Conservation (phyloP, 192 early-diverging fungal species). For the Backusella psychrophila region DNA sequence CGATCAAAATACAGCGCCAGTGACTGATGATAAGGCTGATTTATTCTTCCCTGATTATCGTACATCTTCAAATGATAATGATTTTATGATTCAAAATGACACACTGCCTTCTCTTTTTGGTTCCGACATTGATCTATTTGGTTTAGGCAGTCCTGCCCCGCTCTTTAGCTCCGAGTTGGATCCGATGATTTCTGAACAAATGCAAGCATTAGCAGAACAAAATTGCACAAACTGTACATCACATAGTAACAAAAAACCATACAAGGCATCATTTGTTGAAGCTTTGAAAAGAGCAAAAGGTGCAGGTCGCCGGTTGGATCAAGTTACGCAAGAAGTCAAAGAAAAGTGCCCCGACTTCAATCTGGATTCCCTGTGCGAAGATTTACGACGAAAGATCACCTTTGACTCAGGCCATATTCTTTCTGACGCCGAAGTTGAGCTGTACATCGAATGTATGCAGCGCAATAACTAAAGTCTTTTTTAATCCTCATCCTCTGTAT, state of each 20-base stretch:
- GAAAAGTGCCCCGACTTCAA: not conserved
- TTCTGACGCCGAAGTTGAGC: slow-evolving; percentile 6
- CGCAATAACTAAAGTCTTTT: not conserved
- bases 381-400: slow-evolving; percentile 1
- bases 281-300: not conserved
- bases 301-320: not conserved
- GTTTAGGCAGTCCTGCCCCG: not conserved
- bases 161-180: not conserved
- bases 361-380: not conserved
- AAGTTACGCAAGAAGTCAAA: slow-evolving; percentile 7
- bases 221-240: not conserved
- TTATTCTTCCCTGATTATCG: slow-evolving; percentile 3
- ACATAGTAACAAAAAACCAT: not conserved
- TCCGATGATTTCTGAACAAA: slow-evolving; percentile 5
- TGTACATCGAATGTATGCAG: slow-evolving; percentile 9
- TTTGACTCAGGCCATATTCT: not conserved
- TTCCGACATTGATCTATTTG: slow-evolving; percentile 1
- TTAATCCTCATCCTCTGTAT: not conserved
- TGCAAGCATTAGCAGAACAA: not conserved
- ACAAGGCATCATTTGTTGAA: not conserved
- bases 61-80: not conserved
- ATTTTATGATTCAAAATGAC: slow-evolving; percentile 6
- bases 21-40: not conserved
- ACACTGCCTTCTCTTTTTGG: slow-evolving; percentile 1
- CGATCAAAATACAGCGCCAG: not conserved